Percentiles rank a stretch among this genome's conserved stretches.
phyloP scores from a whole-genome alignment of 768 basidiomycete species.

The Boletus vinaceobasis region DNA sequence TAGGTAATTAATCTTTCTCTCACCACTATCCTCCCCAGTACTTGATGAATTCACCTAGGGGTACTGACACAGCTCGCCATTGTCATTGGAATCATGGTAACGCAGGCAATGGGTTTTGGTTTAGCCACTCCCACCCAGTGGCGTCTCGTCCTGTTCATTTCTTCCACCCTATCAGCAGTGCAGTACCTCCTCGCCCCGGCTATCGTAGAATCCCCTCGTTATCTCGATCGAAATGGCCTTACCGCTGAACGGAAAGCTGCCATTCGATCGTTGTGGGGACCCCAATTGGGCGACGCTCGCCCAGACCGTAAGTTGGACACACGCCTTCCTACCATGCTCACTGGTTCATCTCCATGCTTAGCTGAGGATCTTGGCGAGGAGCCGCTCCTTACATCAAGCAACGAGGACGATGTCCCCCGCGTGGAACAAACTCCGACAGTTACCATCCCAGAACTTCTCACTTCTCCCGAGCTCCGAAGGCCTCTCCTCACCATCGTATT shows the following conservation, averaged over 20 bases:
- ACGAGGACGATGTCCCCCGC: conserved; percentile 14
- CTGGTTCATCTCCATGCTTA: background rate
- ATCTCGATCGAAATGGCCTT: conserved; percentile 51
- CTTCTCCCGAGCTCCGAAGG: conserved; percentile 50
- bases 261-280: conserved; percentile 55
- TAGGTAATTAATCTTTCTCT: conserved; percentile 52
- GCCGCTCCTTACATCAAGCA: conserved; percentile 21
- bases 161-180: conserved; percentile 48
- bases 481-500: conserved; percentile 66
- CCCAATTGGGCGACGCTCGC: conserved; percentile 28
- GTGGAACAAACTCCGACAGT: conserved; percentile 33
- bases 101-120: conserved; percentile 71
- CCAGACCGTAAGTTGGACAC: conserved; percentile 20
- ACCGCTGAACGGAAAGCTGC: conserved; percentile 45
- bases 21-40: background rate
- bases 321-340: conserved; percentile 4
- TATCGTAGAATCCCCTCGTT: conserved; percentile 71
- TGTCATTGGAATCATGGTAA: conserved; percentile 83
- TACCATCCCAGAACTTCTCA: conserved; percentile 52
- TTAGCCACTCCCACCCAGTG: conserved; percentile 66
- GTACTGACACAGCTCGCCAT: conserved; percentile 81
- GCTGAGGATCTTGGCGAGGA: conserved; percentile 28
- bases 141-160: conserved; percentile 68
- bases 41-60: conserved; percentile 38
- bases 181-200: conserved; percentile 55